Conservation (phyloP, 345 rosid genomes). For the Salix caprea region DNA sequence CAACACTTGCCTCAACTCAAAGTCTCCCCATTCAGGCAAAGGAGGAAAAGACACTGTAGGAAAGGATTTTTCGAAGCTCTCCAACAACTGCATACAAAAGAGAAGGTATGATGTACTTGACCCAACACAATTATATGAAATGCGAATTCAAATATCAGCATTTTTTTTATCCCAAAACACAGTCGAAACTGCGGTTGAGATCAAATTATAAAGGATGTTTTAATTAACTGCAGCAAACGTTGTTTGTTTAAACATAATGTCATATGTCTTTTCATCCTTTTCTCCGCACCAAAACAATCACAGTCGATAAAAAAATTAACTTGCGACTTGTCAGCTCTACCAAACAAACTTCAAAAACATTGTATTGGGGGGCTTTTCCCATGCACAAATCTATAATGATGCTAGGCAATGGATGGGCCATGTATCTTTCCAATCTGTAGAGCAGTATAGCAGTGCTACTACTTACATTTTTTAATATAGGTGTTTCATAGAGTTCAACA, state of each 20-base stretch:
- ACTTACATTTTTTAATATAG: conserved; percentile 87
- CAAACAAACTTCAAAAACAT: background rate
- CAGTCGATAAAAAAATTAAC: background rate
- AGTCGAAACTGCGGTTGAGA: background rate
- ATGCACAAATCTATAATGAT: background rate
- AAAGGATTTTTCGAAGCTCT: conserved; percentile 73
- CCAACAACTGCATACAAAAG: conserved; percentile 58
- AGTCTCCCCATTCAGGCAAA: conserved; percentile 84
- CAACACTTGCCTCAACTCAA: conserved; percentile 69
- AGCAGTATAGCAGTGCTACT: background rate
- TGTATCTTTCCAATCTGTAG: background rate
- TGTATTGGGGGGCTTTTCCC: background rate
- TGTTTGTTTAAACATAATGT: background rate
- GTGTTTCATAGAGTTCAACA: conserved; percentile 78
- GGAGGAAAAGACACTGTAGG: conserved; percentile 72
- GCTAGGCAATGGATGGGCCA: background rate
- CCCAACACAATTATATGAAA: background rate
- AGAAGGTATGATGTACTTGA: background rate
- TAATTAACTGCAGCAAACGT: background rate
- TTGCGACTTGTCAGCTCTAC: background rate
- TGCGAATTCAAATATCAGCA: background rate
- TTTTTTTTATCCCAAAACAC: background rate
- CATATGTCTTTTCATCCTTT: background rate
- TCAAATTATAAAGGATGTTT: background rate
- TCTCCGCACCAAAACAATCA: background rate